These are phyloP conservation scores for Coemansia sp. DNA, from an alignment of 192 early-diverging fungal genomes.

Conservation along the genomic window DNA sequence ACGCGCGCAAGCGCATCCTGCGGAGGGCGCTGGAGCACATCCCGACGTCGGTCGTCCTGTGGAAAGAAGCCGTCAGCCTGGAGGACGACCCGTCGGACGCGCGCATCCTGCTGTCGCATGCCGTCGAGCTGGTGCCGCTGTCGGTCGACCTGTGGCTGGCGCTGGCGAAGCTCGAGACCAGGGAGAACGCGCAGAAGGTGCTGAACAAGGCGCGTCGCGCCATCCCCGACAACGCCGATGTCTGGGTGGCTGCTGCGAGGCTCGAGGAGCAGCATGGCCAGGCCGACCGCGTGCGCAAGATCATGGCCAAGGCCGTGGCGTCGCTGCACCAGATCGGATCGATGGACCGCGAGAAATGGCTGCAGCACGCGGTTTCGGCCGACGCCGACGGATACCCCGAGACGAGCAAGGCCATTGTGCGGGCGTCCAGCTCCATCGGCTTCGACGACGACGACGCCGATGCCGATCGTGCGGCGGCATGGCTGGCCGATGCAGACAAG, in stretches of 20 bases:
- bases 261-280: conserved; percentile 82
- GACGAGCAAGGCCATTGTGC: conserved; percentile 83
- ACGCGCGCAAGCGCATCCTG: conserved; percentile 67
- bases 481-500: conserved; percentile 89
- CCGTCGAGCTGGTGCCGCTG: conserved; percentile 89
- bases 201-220: conserved; percentile 83
- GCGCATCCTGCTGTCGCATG: conserved; percentile 81
- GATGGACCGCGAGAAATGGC: conserved; percentile 83
- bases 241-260: conserved; percentile 92
- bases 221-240: conserved; percentile 86
- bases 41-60: conserved; percentile 85
- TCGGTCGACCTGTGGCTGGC: conserved; percentile 95
- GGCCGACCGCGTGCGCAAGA: conserved; percentile 59
- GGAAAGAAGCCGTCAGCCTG: conserved; percentile 87
- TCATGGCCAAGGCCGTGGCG: conserved; percentile 71
- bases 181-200: conserved; percentile 83
- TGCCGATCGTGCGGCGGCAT: conserved; percentile 73
- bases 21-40: conserved; percentile 91
- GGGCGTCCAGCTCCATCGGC: conserved; percentile 67
- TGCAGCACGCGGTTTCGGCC: conserved; percentile 78
- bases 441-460: conserved; percentile 63
- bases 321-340: conserved; percentile 54
- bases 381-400: conserved; percentile 74
- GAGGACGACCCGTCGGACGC: conserved; percentile 94
- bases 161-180: conserved; percentile 85